These are phyloP conservation scores for Alternaria alternata DNA, from an alignment of 2,329 filamentous ascomycete species.

Conservation along the genomic window DNA sequence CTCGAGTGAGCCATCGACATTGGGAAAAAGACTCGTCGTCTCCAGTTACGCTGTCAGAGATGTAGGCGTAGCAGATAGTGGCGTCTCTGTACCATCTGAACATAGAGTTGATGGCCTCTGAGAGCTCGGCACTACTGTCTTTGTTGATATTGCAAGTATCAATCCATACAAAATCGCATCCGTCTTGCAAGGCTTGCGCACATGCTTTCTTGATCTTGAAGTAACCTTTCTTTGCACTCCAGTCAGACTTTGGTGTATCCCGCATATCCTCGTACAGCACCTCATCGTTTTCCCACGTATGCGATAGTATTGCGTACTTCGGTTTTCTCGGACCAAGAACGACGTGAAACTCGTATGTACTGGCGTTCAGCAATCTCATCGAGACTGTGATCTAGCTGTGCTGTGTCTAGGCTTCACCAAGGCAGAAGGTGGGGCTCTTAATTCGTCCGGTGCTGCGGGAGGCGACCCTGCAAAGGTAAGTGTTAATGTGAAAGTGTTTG, in stretches of 20 bases:
- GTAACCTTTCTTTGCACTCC: not conserved
- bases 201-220: not conserved
- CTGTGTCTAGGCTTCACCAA: not conserved
- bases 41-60: conserved; percentile 2
- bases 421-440: not conserved
- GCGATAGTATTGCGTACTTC: not conserved
- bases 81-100: conserved; percentile 19
- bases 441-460: not conserved
- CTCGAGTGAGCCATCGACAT: conserved; percentile 26
- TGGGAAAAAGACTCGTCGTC: rapidly evolving
- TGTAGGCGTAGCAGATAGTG: conserved; percentile 21
- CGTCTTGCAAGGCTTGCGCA: not conserved
- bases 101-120: conserved; percentile 15
- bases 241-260: not conserved
- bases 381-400: not conserved
- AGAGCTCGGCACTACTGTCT: conserved; percentile 19
- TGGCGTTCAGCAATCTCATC: too few relatives aligned
- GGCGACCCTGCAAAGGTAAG: not conserved
- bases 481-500: not conserved
- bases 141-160: conserved; percentile 21
- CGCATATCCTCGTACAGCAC: not conserved
- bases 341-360: too few relatives aligned
- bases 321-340: too few relatives aligned
- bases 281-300: not conserved
- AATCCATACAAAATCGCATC: not conserved